Conservation (phyloP, 768 basidiomycete species). For the Pholiota molesta region DNA sequence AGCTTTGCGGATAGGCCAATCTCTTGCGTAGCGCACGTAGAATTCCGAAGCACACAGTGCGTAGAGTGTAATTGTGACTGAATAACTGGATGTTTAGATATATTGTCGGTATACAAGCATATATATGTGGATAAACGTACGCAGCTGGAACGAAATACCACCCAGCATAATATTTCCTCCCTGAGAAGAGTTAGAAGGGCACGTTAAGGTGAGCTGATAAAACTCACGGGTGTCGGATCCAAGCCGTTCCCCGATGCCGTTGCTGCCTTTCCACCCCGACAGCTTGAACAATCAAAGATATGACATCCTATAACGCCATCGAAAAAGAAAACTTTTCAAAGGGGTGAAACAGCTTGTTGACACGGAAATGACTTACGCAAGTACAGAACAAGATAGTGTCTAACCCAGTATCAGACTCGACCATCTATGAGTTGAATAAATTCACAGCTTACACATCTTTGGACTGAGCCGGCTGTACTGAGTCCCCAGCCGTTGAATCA, state of each 20-base stretch:
- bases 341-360: neutral
- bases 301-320: slow-evolving; percentile 40
- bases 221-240: slow-evolving; percentile 19
- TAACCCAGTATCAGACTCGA: slow-evolving; percentile 10
- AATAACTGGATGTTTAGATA: neutral
- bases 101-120: neutral
- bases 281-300: slow-evolving; percentile 64
- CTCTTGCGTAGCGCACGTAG: slow-evolving; percentile 39
- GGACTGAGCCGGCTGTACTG: slow-evolving; percentile 53
- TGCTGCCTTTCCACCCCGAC: slow-evolving; percentile 62
- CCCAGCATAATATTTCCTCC: slow-evolving; percentile 57
- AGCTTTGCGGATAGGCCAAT: slow-evolving; percentile 31
- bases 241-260: slow-evolving; percentile 24
- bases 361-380: slow-evolving; percentile 28
- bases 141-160: slow-evolving; percentile 64
- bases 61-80: slow-evolving; percentile 48
- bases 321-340: neutral
- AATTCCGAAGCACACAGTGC: slow-evolving; percentile 46
- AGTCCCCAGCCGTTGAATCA: slow-evolving; percentile 46
- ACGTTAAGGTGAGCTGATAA: neutral
- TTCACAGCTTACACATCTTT: slow-evolving; percentile 36
- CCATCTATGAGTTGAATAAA: neutral
- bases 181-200: slow-evolving; percentile 13
- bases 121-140: slow-evolving; percentile 26
- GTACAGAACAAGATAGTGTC: slow-evolving; percentile 43